These are phyloP conservation scores for Dimocarpus longan DNA, from an alignment of 345 rosid genomes.

Conservation along the genomic window DNA sequence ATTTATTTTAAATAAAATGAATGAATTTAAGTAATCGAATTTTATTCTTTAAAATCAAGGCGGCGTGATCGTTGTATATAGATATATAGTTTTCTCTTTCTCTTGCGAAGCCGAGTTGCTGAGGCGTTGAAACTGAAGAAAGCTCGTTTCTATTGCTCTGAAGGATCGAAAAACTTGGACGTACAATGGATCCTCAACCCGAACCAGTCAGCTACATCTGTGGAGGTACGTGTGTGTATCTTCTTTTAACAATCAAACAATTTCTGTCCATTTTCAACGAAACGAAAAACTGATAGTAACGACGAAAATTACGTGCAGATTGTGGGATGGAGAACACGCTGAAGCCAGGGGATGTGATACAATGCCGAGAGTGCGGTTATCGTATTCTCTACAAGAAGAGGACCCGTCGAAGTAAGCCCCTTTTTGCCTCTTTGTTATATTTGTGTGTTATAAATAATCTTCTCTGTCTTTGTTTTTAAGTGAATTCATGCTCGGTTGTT, in stretches of 20 bases:
- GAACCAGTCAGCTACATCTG: constrained; percentile 91
- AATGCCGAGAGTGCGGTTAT: constrained; percentile 93
- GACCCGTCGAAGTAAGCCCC: constrained; percentile 70
- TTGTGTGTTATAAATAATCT: background rate
- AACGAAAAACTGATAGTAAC: background rate
- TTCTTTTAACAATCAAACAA: background rate
- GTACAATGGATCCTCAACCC: constrained; percentile 74
- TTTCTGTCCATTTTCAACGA: background rate
- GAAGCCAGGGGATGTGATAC: constrained; percentile 86
- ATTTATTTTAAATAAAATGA: no score
- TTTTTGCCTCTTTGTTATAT: background rate
- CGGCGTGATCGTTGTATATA: no score
- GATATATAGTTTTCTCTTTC: no score
- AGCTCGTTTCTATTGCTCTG: background rate
- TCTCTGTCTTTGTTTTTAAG: background rate
- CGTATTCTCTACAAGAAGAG: constrained; percentile 95
- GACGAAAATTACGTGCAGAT: constrained; percentile 35
- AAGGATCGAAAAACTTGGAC: background rate
- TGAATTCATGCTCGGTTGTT: background rate
- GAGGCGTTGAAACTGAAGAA: background rate
- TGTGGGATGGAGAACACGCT: constrained; percentile 81
- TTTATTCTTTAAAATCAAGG: no score
- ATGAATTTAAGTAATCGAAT: no score
- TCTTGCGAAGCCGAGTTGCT: background rate
- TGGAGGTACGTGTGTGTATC: constrained; percentile 46